Evolutionary conservation across 441 rosid genomes (phyloP).

Genomic region (Bruguiera hainesii): DNA sequence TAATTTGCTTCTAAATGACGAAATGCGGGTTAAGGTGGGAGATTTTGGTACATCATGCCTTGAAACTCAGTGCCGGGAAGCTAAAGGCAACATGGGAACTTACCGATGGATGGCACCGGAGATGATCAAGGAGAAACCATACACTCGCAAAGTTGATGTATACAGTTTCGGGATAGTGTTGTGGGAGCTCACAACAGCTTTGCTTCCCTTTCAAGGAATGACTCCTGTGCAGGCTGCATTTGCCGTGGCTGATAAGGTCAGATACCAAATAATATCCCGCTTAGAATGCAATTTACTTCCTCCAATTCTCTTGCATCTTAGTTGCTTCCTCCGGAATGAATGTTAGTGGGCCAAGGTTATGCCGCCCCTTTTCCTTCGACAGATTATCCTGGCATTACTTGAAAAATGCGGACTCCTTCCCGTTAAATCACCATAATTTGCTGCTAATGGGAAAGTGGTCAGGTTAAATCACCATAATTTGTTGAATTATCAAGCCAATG

Average conservation of each 20-base stretch:
- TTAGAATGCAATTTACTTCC: not conserved
- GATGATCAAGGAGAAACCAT: constrained; percentile 92
- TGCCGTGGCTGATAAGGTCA: constrained; percentile 96
- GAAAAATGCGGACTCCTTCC: no score
- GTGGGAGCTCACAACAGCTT: constrained; percentile 94
- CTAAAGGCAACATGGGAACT: constrained; percentile 93
- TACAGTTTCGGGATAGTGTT: constrained; percentile 96
- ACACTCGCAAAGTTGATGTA: constrained; percentile 88
- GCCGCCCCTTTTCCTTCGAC: no score
- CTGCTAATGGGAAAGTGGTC: no score
- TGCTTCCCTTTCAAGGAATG: constrained; percentile 99
- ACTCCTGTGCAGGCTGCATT: constrained; percentile 97
- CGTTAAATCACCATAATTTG: no score
- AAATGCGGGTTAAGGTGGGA: constrained; percentile 93
- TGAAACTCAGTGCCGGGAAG: constrained; percentile 81
- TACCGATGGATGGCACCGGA: constrained; percentile 99
- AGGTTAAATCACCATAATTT: no score
- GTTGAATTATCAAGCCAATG: no score
- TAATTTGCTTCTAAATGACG: constrained; percentile 85
- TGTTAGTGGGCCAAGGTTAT: no score
- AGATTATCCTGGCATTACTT: no score
- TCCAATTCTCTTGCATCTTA: not conserved
- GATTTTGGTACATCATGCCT: constrained; percentile 95
- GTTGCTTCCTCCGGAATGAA: no score
- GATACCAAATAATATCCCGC: not conserved